Conservation (phyloP, 1,284 basidiomycete genomes). For the Trametes versicolor region DNA sequence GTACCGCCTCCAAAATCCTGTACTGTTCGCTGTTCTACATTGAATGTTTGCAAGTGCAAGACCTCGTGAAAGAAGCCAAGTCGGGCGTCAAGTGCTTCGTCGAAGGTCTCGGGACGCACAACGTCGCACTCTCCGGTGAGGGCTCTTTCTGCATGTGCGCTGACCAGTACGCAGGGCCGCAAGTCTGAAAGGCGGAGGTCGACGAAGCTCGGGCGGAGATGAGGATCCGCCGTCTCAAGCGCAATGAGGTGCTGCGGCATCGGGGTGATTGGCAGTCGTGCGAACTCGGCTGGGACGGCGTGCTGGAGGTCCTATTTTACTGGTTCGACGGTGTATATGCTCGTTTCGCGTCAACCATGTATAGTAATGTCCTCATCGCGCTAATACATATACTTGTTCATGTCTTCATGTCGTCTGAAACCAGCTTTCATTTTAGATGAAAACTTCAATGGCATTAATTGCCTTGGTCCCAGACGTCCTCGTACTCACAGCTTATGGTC, state of each 20-base stretch:
- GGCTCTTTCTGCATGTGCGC: background rate
- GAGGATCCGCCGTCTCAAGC: background rate
- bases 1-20: conserved; percentile 39
- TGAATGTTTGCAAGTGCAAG: conserved; percentile 41
- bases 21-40: conserved; percentile 39
- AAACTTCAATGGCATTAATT: too few relatives aligned
- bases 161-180: background rate
- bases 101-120: conserved; percentile 7
- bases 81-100: conserved; percentile 9
- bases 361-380: background rate
- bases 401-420: background rate
- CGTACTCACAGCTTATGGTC: too few relatives aligned
- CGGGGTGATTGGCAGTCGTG: too few relatives aligned
- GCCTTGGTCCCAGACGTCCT: too few relatives aligned
- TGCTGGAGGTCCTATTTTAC: too few relatives aligned
- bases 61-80: conserved; percentile 31
- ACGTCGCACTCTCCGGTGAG: conserved; percentile 8
- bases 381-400: background rate
- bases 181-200: background rate
- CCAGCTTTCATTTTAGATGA: background rate
- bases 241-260: background rate
- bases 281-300: too few relatives aligned
- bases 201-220: background rate
- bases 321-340: background rate
- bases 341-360: background rate